Conservation (phyloP, 768 basidiomycete genomes). For the Xerocomus spinulosus region DNA sequence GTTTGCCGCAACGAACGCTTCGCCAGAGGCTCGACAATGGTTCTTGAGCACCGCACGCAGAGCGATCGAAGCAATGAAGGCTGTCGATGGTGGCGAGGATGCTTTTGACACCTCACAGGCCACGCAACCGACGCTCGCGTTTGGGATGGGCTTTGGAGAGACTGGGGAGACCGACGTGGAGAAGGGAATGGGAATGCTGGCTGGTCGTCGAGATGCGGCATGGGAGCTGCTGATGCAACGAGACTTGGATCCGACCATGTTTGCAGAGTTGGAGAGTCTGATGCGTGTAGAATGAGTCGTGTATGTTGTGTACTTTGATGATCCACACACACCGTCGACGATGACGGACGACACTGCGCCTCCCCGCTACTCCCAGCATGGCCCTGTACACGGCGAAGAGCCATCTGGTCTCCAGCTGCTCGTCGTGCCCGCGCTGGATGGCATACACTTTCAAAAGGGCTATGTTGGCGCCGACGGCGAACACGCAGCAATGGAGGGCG, state of each 20-base stretch:
- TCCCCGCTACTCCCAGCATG: conserved; percentile 57
- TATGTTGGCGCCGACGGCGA: conserved; percentile 82
- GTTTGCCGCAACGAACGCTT: conserved; percentile 45
- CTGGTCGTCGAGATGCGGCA: conserved; percentile 63
- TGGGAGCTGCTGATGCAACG: conserved; percentile 70
- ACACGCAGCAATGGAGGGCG: conserved; percentile 79
- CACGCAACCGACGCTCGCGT: conserved; percentile 57
- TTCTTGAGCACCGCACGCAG: conserved; percentile 58
- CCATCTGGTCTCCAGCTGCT: conserved; percentile 54
- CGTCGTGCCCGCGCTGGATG: conserved; percentile 65
- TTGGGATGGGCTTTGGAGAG: conserved; percentile 85
- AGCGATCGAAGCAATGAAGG: conserved; percentile 71
- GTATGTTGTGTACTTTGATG: conserved; percentile 13
- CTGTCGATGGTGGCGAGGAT: conserved; percentile 73
- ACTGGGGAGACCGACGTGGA: conserved; percentile 60
- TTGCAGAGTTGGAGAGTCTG: conserved; percentile 75
- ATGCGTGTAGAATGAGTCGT: conserved; percentile 63
- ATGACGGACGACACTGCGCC: conserved; percentile 43
- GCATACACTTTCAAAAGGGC: conserved; percentile 80
- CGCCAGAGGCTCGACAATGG: conserved; percentile 47
- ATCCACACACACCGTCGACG: conserved; percentile 2
- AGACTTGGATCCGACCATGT: conserved; percentile 71
- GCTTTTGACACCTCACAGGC: conserved; percentile 65
- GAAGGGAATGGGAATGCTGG: conserved; percentile 70
- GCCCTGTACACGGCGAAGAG: conserved; percentile 21